Percentiles rank a stretch among this genome's conserved stretches.
Evolutionary conservation across 1,284 basidiomycete species (phyloP).

Genomic region (Stereum hirsutum): DNA sequence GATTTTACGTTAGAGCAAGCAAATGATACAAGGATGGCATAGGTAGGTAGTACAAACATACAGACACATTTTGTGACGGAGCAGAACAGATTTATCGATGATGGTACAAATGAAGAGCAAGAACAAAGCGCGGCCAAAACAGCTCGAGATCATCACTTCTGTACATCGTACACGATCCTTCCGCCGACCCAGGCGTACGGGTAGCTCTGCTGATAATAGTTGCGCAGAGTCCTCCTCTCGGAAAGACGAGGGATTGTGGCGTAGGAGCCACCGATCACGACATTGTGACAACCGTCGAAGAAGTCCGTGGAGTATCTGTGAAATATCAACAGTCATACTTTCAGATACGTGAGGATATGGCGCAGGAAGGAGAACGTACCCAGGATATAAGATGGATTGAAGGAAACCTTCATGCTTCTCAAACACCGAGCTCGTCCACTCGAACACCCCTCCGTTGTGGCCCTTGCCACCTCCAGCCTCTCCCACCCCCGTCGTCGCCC

Average conservation of each 20-base stretch:
- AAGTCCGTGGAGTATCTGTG: slow-evolving; percentile 79
- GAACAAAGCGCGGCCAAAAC: no score
- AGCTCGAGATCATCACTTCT: no score
- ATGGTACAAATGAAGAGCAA: no score
- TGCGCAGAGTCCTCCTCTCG: slow-evolving; percentile 66
- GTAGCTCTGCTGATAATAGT: slow-evolving; percentile 81
- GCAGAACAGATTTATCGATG: no score
- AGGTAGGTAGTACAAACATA: no score
- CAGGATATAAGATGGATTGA: slow-evolving; percentile 76
- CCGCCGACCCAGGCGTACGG: slow-evolving; percentile 68
- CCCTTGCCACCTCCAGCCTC: slow-evolving; percentile 38
- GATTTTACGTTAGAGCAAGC: no score
- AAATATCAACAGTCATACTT: slow-evolving; percentile 9
- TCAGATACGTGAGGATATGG: neutral
- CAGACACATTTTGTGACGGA: no score
- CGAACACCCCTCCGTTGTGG: slow-evolving; percentile 96
- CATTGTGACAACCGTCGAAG: slow-evolving; percentile 77
- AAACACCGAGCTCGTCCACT: slow-evolving; percentile 88
- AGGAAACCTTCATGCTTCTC: slow-evolving; percentile 70
- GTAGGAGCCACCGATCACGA: slow-evolving; percentile 90
- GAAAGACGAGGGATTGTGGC: slow-evolving; percentile 79
- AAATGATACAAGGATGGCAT: no score
- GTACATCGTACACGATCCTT: slow-evolving; percentile 63
- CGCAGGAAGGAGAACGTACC: slow-evolving; percentile 28
- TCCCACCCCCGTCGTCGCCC: slow-evolving; percentile 51